phyloP scores from a whole-genome alignment of 176 grass and related monocot genomes.

The barley (Hordeum vulgare) region MorexV3_pseudomolecules_assembly NC_058524.1:617182420-617182919 shows the following conservation, averaged over 20 bases:
- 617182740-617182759: not conserved
- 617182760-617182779: constrained; percentile 22
- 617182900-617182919: not conserved
- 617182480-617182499: constrained; percentile 39
- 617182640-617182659: not conserved
- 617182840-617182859: not conserved
- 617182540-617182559: not conserved
- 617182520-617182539: not conserved
- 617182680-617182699: not conserved
- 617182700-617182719: not conserved
- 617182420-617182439: not conserved
- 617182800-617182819: not conserved
- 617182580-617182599: not conserved
- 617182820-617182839: not conserved
- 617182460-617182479: not conserved
- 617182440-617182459: not conserved
- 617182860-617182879: not conserved
- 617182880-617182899: not conserved
- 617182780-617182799: constrained; percentile 22
- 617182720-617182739: not conserved
- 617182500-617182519: constrained; percentile 26
- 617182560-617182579: not conserved
- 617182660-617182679: not conserved
- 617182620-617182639: not conserved
- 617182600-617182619: not conserved